Conservation (phyloP, 1,284 basidiomycete genomes). For the Marasmius tenuissimus region DNA sequence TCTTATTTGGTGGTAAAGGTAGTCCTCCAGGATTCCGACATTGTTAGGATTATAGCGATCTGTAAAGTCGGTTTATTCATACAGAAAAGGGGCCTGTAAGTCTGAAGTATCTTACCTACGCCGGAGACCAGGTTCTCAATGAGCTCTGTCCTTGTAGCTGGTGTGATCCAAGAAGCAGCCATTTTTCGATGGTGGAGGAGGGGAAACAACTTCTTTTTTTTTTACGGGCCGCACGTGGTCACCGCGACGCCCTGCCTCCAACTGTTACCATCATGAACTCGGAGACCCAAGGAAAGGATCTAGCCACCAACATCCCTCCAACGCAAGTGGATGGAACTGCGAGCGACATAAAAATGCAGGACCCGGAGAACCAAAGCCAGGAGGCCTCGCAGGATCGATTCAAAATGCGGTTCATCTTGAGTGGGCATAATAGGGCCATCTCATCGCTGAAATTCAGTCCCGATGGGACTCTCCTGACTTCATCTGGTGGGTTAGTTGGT, state of each 20-base stretch:
- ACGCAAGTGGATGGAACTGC: neutral
- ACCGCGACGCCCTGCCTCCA: neutral
- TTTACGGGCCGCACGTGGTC: neutral
- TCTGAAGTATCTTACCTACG: slow-evolving; percentile 62
- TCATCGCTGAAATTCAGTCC: slow-evolving; percentile 82
- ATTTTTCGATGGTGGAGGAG: slow-evolving; percentile 23
- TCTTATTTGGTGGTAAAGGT: slow-evolving; percentile 89
- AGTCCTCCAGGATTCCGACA: slow-evolving; percentile 90
- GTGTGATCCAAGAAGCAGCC: slow-evolving; percentile 65
- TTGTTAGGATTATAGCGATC: slow-evolving; percentile 97
- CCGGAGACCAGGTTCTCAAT: slow-evolving; percentile 92
- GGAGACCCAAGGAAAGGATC: too few species aligned
- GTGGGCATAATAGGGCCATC: slow-evolving; percentile 72
- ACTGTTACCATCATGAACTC: neutral
- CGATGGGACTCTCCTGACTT: slow-evolving; percentile 70
- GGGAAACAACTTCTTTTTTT: slow-evolving; percentile 1
- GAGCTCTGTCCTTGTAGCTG: slow-evolving; percentile 75
- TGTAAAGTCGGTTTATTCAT: slow-evolving; percentile 29
- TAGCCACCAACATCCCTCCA: neutral
- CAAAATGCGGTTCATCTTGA: slow-evolving; percentile 52
- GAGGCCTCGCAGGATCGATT: slow-evolving; percentile 21
- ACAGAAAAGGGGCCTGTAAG: slow-evolving; percentile 2
- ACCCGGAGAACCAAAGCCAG: neutral
- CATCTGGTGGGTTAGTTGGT: slow-evolving; percentile 57
- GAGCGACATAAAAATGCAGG: slow-evolving; percentile 5